phyloP scores from a whole-genome alignment of 208 protist species.

The Vickermania ingenoplastis region DNA sequence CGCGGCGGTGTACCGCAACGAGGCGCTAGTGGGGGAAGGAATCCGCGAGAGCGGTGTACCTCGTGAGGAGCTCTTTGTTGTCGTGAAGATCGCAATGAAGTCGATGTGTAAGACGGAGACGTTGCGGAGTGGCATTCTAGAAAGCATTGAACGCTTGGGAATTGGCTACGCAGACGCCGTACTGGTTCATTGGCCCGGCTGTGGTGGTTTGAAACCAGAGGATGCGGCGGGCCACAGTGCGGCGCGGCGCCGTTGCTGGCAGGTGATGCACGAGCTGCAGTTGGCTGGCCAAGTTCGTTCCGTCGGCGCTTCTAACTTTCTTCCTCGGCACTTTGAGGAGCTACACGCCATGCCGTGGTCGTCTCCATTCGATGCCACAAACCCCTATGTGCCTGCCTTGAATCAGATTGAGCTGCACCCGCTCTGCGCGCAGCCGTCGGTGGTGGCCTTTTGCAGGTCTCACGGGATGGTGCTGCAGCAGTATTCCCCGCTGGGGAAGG shows the following conservation, averaged over 20 bases:
- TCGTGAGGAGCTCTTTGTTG: constrained; percentile 51
- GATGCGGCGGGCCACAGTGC: constrained; percentile 35
- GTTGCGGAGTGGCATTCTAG: constrained; percentile 28
- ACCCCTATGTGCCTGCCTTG: constrained; percentile 16
- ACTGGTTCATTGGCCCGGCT: constrained; percentile 81
- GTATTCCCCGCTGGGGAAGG: constrained; percentile 68
- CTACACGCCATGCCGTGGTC: constrained; percentile 10
- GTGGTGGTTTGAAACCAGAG: constrained; percentile 33
- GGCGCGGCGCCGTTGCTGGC: constrained; percentile 56
- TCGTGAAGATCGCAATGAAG: constrained; percentile 72
- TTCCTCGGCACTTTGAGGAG: constrained; percentile 53
- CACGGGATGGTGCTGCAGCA: constrained; percentile 70
- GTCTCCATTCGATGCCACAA: neutral
- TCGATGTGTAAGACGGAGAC: constrained; percentile 25
- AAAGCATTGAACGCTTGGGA: constrained; percentile 46
- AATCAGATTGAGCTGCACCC: constrained; percentile 88
- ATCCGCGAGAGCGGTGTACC: constrained; percentile 49
- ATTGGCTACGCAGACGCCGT: constrained; percentile 68
- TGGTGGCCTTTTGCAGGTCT: constrained; percentile 37
- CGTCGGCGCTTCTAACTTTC: constrained; percentile 80
- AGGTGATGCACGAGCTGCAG: constrained; percentile 44
- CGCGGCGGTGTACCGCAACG: constrained; percentile 69
- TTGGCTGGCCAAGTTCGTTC: constrained; percentile 33
- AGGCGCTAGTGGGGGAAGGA: constrained; percentile 52
- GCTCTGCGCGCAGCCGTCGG: constrained; percentile 51